Base-by-base conservation (phyloP, 352 stramenopile genomes). In the Phytophthora idaei region DNA sequence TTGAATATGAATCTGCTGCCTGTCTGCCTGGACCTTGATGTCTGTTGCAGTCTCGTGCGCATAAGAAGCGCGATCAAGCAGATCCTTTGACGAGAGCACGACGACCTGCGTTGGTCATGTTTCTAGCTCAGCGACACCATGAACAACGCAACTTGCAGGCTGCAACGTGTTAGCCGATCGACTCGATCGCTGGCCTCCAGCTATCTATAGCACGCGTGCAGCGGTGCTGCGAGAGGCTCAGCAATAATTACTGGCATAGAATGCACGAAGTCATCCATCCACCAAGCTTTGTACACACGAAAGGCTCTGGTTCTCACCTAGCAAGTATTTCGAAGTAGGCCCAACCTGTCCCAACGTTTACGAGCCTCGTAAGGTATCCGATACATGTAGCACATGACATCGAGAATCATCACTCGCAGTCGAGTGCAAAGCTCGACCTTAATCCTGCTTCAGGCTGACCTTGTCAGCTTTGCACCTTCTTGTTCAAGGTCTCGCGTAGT, bases 11-110 rank as follows among this genome's bases (percentile, higher is more conserved):
- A 51, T 9, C 54, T 53, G 41, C 41, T 11, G 41, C 41, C 41
- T 56, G 52, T 69, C 61, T 69, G 61, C 39, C 15, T 64, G 37
- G 15, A 28, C 37, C 27, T 44, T 64, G 61, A 64, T 64, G 61
- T 8, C 61, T 42, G 61, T 69, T 69, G 61, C 61, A 58, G 44
- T 57, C 25, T 25, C n/a, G 61, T 21, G 61, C 44, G 34, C 61
- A 69, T 58, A 69, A 59, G 58, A 14, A 29, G 28, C 46, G 48
- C 21, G 21, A 21, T 21, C 21, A 21, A 1, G 21, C 21, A 32
- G 46, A 36, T 44, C 61, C 51, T n/a, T 45, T 52, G 25, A 53
- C 52, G 61, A 69, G 6, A 36, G 3, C 44, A 39, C 58, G 29
- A 59, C 31, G 29, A 10, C 21, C 36, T 58, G 15, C 17, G 37